Evolutionary conservation across 371 early-diverging fungal genomes (phyloP).

Genomic region (Mortierella sp.): DNA sequence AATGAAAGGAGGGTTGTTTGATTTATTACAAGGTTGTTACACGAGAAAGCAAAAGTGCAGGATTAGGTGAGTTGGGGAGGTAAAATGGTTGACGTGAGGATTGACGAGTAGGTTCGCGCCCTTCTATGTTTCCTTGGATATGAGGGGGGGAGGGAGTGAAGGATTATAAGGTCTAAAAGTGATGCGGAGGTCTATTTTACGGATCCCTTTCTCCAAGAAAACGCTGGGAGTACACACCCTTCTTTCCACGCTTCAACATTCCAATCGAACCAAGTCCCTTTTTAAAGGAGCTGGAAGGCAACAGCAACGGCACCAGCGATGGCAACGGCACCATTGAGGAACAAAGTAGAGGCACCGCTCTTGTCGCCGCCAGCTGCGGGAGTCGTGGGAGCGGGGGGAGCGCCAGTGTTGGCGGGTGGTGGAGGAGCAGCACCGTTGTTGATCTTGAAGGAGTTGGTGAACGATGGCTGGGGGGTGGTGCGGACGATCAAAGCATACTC

Average conservation of each 20-base stretch:
- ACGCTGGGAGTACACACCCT: neutral
- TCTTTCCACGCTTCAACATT: neutral
- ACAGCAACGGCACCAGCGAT: constrained; percentile 21
- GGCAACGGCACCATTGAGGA: constrained; percentile 3
- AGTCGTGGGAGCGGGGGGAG: neutral
- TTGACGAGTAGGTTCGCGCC: too few relatives aligned
- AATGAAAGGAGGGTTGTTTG: neutral
- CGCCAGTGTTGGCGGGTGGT: neutral
- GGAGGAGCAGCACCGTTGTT: neutral
- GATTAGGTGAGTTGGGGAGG: neutral
- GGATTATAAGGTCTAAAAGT: too few relatives aligned
- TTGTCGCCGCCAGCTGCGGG: neutral
- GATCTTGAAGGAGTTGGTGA: constrained; percentile 29
- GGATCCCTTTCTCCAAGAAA: too few relatives aligned
- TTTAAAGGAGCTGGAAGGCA: constrained; percentile 23
- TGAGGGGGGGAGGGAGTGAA: too few relatives aligned
- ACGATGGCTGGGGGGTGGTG: constrained; percentile 17
- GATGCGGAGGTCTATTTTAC: too few relatives aligned
- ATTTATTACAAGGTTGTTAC: constrained; percentile 15
- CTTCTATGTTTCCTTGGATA: too few relatives aligned
- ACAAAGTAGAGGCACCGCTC: constrained; percentile 15
- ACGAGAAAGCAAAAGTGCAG: constrained; percentile 5
- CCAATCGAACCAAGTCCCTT: too few relatives aligned
- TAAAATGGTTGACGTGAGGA: too few relatives aligned
- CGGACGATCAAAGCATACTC: constrained; percentile 17